phyloP scores from a whole-genome alignment of 1,284 basidiomycete species.

The Cystobasidiaceae sp. region DNA sequence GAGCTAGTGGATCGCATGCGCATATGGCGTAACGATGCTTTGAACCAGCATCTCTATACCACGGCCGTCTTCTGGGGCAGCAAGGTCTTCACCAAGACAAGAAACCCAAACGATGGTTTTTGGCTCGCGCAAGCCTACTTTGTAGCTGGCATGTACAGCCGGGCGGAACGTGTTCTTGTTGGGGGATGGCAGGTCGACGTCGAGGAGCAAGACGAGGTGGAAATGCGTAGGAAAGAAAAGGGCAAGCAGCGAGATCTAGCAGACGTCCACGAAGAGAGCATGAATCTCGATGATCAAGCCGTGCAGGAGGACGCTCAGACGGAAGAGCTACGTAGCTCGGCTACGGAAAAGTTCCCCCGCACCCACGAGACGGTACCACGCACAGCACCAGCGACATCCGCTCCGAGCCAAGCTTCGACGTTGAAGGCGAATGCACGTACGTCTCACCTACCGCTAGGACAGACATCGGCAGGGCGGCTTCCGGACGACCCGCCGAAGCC shows the following conservation, averaged over 20 bases:
- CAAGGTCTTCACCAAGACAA: constrained; percentile 9
- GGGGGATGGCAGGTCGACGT: constrained; percentile 18
- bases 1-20: constrained; percentile 89
- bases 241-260: constrained; percentile 5
- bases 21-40: constrained; percentile 92
- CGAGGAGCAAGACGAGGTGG: constrained; percentile 1
- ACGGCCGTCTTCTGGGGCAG: constrained; percentile 96
- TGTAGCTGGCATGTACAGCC: constrained; percentile 86
- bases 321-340: constrained; percentile 18
- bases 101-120: constrained; percentile 92
- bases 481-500: neutral
- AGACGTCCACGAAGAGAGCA: constrained; percentile 2
- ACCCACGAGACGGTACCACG: neutral
- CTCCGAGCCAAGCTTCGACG: constrained; percentile 16
- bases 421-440: neutral
- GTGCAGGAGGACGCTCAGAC: neutral
- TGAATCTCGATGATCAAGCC: constrained; percentile 9
- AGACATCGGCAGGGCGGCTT: neutral
- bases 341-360: neutral
- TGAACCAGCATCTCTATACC: constrained; percentile 95
- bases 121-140: constrained; percentile 98
- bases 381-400: neutral
- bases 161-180: constrained; percentile 77
- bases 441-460: neutral
- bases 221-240: constrained; percentile 2